Evolutionary conservation across 352 stramenopile species (phyloP), one percentile per base, ranked within the genome.

Genomic region (Elongisporangium prolatum): DNA sequence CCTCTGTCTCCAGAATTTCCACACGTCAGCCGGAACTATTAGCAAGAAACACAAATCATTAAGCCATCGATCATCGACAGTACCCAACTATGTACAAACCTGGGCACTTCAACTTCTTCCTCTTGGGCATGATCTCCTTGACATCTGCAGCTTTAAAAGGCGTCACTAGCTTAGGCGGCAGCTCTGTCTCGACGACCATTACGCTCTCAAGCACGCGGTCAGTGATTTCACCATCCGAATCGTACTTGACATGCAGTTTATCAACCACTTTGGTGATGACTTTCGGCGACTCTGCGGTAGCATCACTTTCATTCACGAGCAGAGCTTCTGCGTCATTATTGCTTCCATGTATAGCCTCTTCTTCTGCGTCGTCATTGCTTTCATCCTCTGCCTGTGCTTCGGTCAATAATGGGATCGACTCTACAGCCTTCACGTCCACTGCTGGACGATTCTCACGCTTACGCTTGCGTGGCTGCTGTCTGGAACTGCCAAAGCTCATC

Each of bases 1-100:
- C 5, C 93, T 84, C 63, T 97, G 91, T 52, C 82, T 64, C 76
- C 89, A 98, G 75, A 97, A 98, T 64, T 98, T 98, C 21, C 77
- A 64, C 4, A 93, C 64, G 9, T 74, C 69, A 56, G 71, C 67
- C 6, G 61, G 37, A 50, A 74, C 72, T 83, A 18, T n/a, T 54
- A 3, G 17, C 55, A 52, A 21, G 10, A 60, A 4, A 55, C 16
- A 52, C 24, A 64, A 8, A 37, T 2, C 8, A n/a, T 48, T 57
- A 64, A 40, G 17, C 17, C 16, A 38, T 13, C 8, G 28, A 38
- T 9, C 28, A 38, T 38, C 47, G 20, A 50, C 2, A 50, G 5
- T 21, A 18, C 47, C 20, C 7, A 50, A 4, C 44, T 50, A 8
- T 11, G 11, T 6, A 22, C 47, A 50, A 50, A 80, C 71, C 71